Evolutionary conservation across 2,329 filamentous ascomycete species (phyloP).

Genomic region (Aspergillus ustus): DNA sequence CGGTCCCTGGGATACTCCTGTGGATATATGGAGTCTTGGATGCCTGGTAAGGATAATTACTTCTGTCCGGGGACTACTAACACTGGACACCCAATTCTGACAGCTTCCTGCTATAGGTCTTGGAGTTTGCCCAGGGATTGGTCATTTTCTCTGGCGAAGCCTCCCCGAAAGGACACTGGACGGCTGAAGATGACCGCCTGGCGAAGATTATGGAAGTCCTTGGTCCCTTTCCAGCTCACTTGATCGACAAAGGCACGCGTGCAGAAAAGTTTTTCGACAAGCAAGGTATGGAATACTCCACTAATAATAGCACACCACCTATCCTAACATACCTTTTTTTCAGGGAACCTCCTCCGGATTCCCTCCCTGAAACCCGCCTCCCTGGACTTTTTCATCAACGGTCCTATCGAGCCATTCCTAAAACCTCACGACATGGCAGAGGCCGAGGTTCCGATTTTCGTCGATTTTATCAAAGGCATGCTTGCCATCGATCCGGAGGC

Average conservation of each 20-base stretch:
- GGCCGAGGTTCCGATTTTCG: conserved; percentile 30
- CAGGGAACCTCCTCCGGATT: conserved; percentile 32
- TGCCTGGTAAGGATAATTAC: conserved; percentile 31
- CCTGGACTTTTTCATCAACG: conserved; percentile 30
- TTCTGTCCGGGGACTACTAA: background rate
- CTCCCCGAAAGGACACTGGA: conserved; percentile 30
- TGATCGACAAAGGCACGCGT: conserved; percentile 25
- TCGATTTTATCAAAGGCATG: conserved; percentile 33
- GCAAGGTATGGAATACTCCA: conserved; percentile 27
- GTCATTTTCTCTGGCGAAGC: conserved; percentile 29
- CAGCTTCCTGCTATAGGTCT: too few species aligned
- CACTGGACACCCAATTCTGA: conserved; percentile 4
- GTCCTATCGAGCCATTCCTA: conserved; percentile 28
- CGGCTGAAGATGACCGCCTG: conserved; percentile 31
- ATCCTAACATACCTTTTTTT: background rate
- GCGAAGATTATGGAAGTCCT: conserved; percentile 32
- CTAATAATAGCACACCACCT: too few species aligned
- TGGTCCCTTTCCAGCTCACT: conserved; percentile 26
- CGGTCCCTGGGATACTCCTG: conserved; percentile 28
- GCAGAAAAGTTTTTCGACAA: conserved; percentile 27
- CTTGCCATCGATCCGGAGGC: conserved; percentile 29
- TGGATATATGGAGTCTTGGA: conserved; percentile 38
- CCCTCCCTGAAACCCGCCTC: conserved; percentile 27
- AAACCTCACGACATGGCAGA: conserved; percentile 32
- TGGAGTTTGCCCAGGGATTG: conserved; percentile 32